These are phyloP conservation scores for Aspergillus glaucus DNA, from an alignment of 2,329 filamentous ascomycete species.

Conservation along the genomic window DNA sequence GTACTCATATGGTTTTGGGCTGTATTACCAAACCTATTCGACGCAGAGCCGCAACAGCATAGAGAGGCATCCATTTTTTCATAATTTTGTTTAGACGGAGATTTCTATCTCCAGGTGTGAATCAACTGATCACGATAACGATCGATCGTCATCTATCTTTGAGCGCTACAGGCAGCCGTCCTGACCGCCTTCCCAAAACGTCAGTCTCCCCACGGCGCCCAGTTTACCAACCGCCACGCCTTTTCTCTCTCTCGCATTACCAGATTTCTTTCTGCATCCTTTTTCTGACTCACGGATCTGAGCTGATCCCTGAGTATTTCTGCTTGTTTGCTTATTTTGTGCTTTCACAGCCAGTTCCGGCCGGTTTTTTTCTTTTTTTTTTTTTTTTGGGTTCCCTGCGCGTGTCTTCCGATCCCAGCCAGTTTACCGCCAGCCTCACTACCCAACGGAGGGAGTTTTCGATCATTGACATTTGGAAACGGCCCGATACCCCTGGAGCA, in stretches of 20 bases:
- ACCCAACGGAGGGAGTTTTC: not conserved
- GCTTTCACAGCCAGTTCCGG: not conserved
- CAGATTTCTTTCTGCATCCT: not conserved
- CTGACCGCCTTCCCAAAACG: conserved; percentile 20
- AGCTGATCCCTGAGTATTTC: not conserved
- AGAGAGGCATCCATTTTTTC: not conserved
- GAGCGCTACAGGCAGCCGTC: not conserved
- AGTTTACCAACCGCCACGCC: conserved; percentile 11
- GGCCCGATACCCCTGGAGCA: not conserved
- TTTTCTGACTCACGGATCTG: not conserved
- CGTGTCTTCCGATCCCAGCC: conserved; percentile 15
- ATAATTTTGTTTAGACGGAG: not conserved
- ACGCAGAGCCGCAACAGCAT: not conserved
- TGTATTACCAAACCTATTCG: too few species aligned
- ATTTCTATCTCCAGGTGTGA: not conserved
- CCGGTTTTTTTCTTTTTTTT: not conserved
- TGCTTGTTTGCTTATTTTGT: not conserved
- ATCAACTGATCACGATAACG: not conserved
- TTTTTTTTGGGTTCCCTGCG: not conserved
- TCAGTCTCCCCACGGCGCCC: conserved; percentile 11
- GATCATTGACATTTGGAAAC: not conserved
- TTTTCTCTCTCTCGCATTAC: conserved; percentile 4
- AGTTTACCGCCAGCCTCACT: conserved; percentile 11
- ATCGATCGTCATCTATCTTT: not conserved
- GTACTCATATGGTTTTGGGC: too few species aligned